A percentile compares a stretch with the other conserved stretches of the same genome.
These are phyloP conservation scores for Amanita brunnescens DNA, from an alignment of 768 basidiomycete species.

Conservation along the genomic window DNA sequence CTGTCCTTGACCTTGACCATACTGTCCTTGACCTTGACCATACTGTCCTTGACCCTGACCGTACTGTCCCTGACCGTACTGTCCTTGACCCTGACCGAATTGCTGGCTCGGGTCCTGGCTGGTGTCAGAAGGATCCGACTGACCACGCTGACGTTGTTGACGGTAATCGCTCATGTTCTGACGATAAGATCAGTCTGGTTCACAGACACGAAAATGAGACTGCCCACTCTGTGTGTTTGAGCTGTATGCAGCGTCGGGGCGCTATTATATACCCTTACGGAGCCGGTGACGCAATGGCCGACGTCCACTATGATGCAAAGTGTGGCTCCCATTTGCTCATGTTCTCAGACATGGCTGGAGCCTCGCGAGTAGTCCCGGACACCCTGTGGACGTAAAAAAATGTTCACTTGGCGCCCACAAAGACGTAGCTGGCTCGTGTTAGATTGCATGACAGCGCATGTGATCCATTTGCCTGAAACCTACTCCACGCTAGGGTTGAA, in stretches of 20 bases:
- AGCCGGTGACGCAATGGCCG: not conserved
- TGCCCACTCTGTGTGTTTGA: not conserved
- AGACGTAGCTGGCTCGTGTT: too few species aligned
- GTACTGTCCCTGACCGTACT: not conserved
- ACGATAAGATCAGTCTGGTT: not conserved
- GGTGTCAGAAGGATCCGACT: not conserved
- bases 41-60: not conserved
- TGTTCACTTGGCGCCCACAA: not conserved
- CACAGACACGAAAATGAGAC: not conserved
- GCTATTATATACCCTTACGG: not conserved
- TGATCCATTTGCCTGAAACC: too few species aligned
- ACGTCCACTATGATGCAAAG: slow-evolving; percentile 4
- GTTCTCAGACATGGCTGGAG: not conserved
- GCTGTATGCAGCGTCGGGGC: not conserved
- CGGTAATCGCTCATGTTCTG: slow-evolving; percentile 3
- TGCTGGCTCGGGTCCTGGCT: not conserved
- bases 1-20: not conserved
- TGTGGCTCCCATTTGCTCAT: not conserved
- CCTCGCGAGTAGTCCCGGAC: not conserved
- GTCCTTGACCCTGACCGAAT: too few species aligned
- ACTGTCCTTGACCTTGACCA: not conserved
- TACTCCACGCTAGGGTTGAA: not conserved
- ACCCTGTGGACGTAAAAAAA: not conserved
- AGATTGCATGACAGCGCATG: too few species aligned
- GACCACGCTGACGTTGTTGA: not conserved